Evolutionary conservation across 192 early-diverging fungal genomes (phyloP).

Genomic region (Pilaira anomala): DNA sequence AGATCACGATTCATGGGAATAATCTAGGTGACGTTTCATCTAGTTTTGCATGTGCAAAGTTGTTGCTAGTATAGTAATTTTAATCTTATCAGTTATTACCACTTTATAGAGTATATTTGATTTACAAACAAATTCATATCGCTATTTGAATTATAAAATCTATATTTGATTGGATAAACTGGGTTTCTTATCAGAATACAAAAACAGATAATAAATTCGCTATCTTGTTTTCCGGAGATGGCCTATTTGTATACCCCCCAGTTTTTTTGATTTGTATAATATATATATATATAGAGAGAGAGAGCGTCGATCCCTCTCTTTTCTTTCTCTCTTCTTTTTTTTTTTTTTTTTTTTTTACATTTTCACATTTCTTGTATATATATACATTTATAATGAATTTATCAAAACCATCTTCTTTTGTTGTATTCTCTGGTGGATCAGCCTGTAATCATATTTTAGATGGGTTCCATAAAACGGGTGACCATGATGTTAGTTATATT

Average conservation of each 20-base stretch:
- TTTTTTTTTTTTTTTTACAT: not conserved
- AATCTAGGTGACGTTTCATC: too few relatives aligned
- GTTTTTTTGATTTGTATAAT: not conserved
- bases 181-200: not conserved
- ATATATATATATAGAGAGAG: not conserved
- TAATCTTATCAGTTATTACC: not conserved
- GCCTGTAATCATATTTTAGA: slow-evolving; percentile 59
- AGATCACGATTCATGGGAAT: too few relatives aligned
- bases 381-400: not conserved
- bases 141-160: too few relatives aligned
- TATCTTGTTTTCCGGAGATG: not conserved
- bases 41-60: not conserved
- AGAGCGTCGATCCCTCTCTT: not conserved
- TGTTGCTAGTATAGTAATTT: too few relatives aligned
- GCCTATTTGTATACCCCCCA: not conserved
- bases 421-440: slow-evolving; percentile 74
- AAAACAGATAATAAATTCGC: not conserved
- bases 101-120: not conserved
- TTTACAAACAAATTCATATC: too few relatives aligned
- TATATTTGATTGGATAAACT: too few relatives aligned
- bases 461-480: slow-evolving; percentile 53
- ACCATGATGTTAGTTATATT: slow-evolving; percentile 58
- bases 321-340: not conserved
- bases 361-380: not conserved
- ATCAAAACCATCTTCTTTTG: slow-evolving; percentile 35